Conservation (phyloP, 352 stramenopile genomes). For the Globisporangium carolinianum region DNA sequence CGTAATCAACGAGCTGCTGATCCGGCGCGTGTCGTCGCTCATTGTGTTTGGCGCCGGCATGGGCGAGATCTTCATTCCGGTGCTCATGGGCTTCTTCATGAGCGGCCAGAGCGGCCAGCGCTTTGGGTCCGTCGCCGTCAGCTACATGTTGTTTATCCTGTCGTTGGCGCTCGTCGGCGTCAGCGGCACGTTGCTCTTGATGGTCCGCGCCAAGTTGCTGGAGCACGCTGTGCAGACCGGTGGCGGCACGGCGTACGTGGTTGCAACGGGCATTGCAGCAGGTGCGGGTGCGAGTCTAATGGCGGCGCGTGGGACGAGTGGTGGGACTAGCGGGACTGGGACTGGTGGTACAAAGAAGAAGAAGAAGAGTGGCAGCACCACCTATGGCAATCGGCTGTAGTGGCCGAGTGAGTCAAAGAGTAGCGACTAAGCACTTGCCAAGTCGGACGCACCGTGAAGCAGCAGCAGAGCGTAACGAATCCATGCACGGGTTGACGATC, state of each 20-base stretch:
- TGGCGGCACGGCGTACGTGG: neutral
- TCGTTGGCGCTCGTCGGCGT: conserved; percentile 62
- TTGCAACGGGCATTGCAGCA: conserved; percentile 1
- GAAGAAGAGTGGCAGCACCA: neutral
- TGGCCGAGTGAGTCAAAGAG: neutral
- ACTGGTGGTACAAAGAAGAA: neutral
- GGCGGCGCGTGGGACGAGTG: conserved; percentile 1
- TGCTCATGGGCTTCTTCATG: conserved; percentile 87
- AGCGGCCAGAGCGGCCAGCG: conserved; percentile 67
- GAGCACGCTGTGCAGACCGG: conserved; percentile 17
- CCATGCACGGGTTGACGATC: neutral
- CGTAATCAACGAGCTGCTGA: conserved; percentile 76
- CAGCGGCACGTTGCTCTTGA: conserved; percentile 59
- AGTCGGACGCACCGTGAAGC: neutral
- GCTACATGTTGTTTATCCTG: conserved; percentile 77
- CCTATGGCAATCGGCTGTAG: neutral
- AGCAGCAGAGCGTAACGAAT: neutral
- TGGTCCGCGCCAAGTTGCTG: conserved; percentile 56
- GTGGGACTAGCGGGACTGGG: neutral
- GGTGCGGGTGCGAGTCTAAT: neutral
- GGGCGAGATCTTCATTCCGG: conserved; percentile 76
- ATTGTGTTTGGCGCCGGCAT: conserved; percentile 81
- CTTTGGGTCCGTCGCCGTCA: conserved; percentile 65
- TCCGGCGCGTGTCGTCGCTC: conserved; percentile 72
- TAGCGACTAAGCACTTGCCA: too few relatives aligned